These are phyloP conservation scores for Penicillium malachiteum DNA, from an alignment of 495 filamentous ascomycete species.

Conservation along the genomic window DNA sequence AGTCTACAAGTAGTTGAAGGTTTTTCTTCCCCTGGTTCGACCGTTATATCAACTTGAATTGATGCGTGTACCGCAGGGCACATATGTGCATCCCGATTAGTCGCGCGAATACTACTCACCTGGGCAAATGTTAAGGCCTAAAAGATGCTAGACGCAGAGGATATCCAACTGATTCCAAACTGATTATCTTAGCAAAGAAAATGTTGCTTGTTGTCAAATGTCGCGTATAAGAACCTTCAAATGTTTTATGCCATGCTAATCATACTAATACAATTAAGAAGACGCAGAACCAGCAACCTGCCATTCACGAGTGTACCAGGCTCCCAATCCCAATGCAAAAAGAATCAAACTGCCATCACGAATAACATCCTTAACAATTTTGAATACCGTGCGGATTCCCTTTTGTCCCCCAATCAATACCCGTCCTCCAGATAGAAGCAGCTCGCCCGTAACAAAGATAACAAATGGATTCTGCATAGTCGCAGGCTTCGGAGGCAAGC, in stretches of 20 bases:
- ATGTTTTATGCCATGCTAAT: not conserved
- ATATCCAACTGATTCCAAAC: too few relatives aligned
- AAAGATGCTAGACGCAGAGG: too few relatives aligned
- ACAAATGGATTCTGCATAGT: constrained; percentile 67
- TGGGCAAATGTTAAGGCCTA: too few relatives aligned
- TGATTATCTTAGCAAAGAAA: too few relatives aligned
- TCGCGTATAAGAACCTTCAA: not conserved
- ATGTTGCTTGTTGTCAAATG: too few relatives aligned
- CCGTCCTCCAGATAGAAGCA: constrained; percentile 65
- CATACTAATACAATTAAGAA: not conserved
- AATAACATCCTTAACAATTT: constrained; percentile 55
- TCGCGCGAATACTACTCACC: too few relatives aligned
- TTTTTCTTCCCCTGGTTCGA: too few relatives aligned
- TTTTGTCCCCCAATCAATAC: constrained; percentile 52
- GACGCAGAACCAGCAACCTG: constrained; percentile 5
- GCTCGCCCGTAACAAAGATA: constrained; percentile 78
- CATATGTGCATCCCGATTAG: too few relatives aligned
- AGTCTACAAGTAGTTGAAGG: too few relatives aligned
- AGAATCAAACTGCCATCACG: constrained; percentile 73
- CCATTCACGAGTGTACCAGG: constrained; percentile 60
- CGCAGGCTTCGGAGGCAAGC: constrained; percentile 60
- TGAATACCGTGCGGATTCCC: constrained; percentile 58
- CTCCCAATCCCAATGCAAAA: constrained; percentile 72
- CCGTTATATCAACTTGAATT: too few relatives aligned
- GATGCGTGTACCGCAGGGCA: too few relatives aligned